Percentiles rank a stretch among this genome's conserved stretches.
phyloP scores from a whole-genome alignment of 345 rosid species.

The Trapa bicornis region DNA sequence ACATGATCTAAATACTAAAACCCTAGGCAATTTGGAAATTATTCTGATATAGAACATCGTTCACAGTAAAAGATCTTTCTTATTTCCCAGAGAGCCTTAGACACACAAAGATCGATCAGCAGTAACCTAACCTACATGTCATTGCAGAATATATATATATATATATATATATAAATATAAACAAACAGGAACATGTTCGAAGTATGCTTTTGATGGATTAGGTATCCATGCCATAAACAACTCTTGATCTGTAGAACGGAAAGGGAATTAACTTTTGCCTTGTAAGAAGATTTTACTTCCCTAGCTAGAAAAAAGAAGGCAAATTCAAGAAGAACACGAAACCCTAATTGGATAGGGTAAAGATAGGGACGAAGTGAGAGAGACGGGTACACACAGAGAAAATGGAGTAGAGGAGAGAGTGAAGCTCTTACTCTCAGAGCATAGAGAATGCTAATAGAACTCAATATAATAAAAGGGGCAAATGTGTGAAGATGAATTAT shows the following conservation, averaged over 20 bases:
- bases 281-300: slow-evolving; percentile 3
- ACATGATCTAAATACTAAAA: background rate
- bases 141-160: background rate
- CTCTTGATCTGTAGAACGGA: slow-evolving; percentile 9
- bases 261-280: slow-evolving; percentile 10
- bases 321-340: slow-evolving; percentile 2
- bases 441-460: slow-evolving; percentile 1
- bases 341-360: slow-evolving; percentile 10
- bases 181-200: background rate
- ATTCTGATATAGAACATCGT: too few relatives aligned
- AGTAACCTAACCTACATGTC: background rate
- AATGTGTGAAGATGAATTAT: slow-evolving; percentile 2
- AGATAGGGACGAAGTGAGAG: slow-evolving; percentile 1
- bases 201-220: background rate
- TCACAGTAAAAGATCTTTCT: background rate
- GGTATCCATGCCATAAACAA: background rate
- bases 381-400: background rate
- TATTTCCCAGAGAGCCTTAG: background rate
- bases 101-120: background rate
- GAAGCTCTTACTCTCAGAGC: background rate
- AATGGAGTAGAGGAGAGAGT: background rate
- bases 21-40: background rate
- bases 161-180: background rate
- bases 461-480: slow-evolving; percentile 1
- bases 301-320: background rate